phyloP scores from a whole-genome alignment of 2,329 filamentous ascomycete species.

The Nigrospora sphaerica region DNA sequence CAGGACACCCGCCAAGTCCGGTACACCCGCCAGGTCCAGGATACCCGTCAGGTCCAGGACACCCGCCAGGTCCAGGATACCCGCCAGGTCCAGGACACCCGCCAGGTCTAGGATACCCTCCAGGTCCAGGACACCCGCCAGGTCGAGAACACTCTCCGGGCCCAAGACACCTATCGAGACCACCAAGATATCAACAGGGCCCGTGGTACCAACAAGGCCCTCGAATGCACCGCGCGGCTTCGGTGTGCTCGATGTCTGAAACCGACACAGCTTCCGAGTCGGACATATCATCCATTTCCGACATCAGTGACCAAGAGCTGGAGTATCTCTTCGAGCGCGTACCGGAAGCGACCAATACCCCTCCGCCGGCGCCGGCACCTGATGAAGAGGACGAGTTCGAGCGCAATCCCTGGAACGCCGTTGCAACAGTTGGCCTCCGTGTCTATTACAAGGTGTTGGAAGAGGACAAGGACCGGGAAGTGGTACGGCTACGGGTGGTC shows the following conservation, averaged over 20 bases:
- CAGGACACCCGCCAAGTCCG: too few species aligned
- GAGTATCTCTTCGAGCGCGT: conserved; percentile 17
- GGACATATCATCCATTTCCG: conserved; percentile 21
- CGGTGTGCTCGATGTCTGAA: background rate
- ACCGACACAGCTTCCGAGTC: conserved; percentile 9
- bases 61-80: too few species aligned
- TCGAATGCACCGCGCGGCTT: too few species aligned
- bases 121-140: too few species aligned
- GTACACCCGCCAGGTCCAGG: too few species aligned
- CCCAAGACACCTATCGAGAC: too few species aligned
- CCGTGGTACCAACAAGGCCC: too few species aligned
- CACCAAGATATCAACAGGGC: too few species aligned
- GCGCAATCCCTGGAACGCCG: conserved; percentile 54
- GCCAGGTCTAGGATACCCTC: too few species aligned
- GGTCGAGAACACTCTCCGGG: too few species aligned
- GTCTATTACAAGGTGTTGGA: conserved; percentile 46
- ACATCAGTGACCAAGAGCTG: conserved; percentile 31
- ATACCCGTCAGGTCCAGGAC: too few species aligned
- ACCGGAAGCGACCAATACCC: conserved; percentile 9
- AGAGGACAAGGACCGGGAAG: conserved; percentile 22
- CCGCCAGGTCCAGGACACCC: too few species aligned
- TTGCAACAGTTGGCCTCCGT: conserved; percentile 53
- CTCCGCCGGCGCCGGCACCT: conserved; percentile 19
- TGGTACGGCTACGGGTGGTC: conserved; percentile 31
- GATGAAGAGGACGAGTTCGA: conserved; percentile 49